Base-by-base conservation (phyloP, 768 basidiomycete species). In the Termitomyces sp. region DNA sequence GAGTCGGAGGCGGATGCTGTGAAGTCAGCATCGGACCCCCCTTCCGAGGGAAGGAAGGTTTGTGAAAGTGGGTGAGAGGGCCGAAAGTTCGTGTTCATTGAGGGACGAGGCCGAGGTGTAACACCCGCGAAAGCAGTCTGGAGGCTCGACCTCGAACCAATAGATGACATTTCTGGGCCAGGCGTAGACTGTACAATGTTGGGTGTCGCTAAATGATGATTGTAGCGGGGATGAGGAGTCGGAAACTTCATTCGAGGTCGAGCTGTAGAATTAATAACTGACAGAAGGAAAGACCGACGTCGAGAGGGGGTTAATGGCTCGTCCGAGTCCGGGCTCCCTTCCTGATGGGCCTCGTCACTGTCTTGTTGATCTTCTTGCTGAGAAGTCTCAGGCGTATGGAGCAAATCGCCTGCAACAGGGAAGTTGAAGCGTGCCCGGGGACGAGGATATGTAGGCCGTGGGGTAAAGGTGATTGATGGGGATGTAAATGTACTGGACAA, bases 241-340 rank as follows among this genome's bases (percentile, higher is more conserved):
- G 82, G 77, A 62, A 81, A 69, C 65, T 80, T 78, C 65, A 92
- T 75, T 9, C 86, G 81, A 0, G 91, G 89, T 33, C 90, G 84
- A 4, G 87, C 75, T 1, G 86, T 90, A 5, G 91, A 91, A 64
- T 91, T 87, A 66, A 94, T 88, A 8, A 94, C 87, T 9, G 84
- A 85, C 40, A 94, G 79, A 12, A 94, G 79, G 73, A 94, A 93
- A 1, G 89, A 91, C 15, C 84, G 83, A 41, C 89, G 84, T 58
- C 87, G 85, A 12, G 85, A 81, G 2, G 89, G 91, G 1, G 90
- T 93, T 43, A 84, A 68, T 3, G 78, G 78, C 41, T 83, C 67
- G 15, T 72, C 74, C 2, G 67, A 70, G 42, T 69, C 64, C 10
- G 65, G 41, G 14, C 63, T 63, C 21, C 54, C 56, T 58, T 55